Conservation (phyloP, 768 basidiomycete species). For the Mycena rebaudengoi region DNA sequence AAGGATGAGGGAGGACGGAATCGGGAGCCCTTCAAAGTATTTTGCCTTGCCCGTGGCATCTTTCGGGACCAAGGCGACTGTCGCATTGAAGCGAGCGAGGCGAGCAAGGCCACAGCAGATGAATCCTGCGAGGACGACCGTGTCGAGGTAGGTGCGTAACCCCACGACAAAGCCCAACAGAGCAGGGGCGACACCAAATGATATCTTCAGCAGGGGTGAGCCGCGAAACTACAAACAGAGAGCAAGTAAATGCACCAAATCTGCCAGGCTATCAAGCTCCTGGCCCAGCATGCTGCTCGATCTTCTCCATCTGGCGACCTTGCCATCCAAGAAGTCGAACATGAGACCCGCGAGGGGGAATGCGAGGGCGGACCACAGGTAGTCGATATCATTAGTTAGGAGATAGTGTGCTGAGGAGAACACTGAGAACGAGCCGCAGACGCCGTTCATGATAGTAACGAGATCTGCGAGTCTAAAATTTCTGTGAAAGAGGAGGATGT, state of each 20-base stretch:
- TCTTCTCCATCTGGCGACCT: constrained; percentile 97
- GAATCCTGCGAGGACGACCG: constrained; percentile 85
- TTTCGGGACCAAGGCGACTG: constrained; percentile 93
- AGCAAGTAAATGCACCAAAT: constrained; percentile 69
- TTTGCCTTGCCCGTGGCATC: constrained; percentile 85
- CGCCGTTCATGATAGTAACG: constrained; percentile 98
- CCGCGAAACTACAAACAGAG: background rate
- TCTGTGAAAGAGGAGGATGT: constrained; percentile 50
- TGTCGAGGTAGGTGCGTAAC: constrained; percentile 91
- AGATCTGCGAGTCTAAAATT: constrained; percentile 98
- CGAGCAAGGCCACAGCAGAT: constrained; percentile 97
- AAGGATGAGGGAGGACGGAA: constrained; percentile 87
- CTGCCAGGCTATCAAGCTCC: constrained; percentile 96
- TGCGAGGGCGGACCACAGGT: constrained; percentile 86
- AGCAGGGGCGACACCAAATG: constrained; percentile 98
- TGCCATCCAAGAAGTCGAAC: constrained; percentile 98
- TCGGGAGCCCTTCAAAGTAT: constrained; percentile 98
- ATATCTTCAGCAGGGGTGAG: constrained; percentile 67
- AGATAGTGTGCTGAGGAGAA: constrained; percentile 94
- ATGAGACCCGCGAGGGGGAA: constrained; percentile 94
- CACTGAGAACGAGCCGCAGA: constrained; percentile 96
- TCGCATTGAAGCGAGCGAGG: constrained; percentile 98
- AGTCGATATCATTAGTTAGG: constrained; percentile 76
- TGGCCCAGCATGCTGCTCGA: constrained; percentile 96
- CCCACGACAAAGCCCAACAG: constrained; percentile 91